Evolutionary conservation across 1,139 yeast genomes (phyloP).

Genomic region (Protomyces inundatus): DNA sequence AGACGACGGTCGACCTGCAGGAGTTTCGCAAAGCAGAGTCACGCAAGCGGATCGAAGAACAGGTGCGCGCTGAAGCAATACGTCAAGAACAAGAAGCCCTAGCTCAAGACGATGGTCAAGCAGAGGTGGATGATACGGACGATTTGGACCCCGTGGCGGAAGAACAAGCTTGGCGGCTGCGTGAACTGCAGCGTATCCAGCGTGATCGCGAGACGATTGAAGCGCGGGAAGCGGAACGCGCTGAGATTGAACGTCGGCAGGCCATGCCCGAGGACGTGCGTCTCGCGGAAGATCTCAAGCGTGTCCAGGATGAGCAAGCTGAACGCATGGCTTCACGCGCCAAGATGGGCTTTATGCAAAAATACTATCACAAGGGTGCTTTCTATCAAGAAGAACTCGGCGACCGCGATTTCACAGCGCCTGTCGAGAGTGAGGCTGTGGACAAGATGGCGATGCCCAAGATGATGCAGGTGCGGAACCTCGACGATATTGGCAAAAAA

Average conservation of each 20-base stretch:
- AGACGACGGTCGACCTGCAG: neutral
- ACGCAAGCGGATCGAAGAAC: neutral
- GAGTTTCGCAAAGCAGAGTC: neutral
- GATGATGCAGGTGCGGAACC: constrained; percentile 35
- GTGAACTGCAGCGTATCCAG: constrained; percentile 44
- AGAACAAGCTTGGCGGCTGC: constrained; percentile 45
- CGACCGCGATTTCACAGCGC: constrained; percentile 37
- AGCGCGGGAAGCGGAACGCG: constrained; percentile 42
- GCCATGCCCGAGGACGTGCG: constrained; percentile 39
- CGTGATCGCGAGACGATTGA: constrained; percentile 44
- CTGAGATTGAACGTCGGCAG: constrained; percentile 41
- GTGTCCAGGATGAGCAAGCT: constrained; percentile 26
- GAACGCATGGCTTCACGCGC: constrained; percentile 28
- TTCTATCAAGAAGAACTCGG: constrained; percentile 38
- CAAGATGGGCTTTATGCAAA: constrained; percentile 34
- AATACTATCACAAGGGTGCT: constrained; percentile 40
- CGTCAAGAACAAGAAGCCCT: constrained; percentile 28
- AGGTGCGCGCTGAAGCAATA: constrained; percentile 6
- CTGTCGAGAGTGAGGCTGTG: constrained; percentile 36
- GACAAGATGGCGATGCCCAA: constrained; percentile 38
- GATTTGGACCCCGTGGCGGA: constrained; percentile 52
- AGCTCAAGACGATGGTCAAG: constrained; percentile 32
- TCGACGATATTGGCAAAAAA: constrained; percentile 31
- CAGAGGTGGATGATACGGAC: constrained; percentile 51
- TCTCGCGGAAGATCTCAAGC: constrained; percentile 31